phyloP scores from a whole-genome alignment of 495 filamentous ascomycete species.

The Penicillium diatomitis region DNA sequence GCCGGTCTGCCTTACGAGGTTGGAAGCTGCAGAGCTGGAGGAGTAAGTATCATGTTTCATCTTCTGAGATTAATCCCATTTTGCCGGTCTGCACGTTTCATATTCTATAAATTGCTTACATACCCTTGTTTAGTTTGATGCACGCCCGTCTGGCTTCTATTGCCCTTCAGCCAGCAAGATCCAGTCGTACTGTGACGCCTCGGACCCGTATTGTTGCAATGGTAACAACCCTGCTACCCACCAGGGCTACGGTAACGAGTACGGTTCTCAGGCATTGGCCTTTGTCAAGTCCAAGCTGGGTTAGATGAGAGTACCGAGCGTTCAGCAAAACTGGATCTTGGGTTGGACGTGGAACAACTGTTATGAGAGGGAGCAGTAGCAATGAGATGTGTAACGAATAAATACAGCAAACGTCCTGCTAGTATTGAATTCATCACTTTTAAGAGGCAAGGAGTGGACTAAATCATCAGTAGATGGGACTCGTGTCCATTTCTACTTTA shows the following conservation, averaged over 20 bases:
- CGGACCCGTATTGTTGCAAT: conserved; percentile 58
- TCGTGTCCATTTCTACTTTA: no score
- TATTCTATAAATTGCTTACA: background rate
- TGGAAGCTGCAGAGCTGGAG: conserved; percentile 45
- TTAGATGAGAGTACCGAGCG: background rate
- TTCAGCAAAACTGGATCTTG: no score
- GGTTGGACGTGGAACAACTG: no score
- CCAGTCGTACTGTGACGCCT: conserved; percentile 51
- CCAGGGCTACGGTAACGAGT: conserved; percentile 49
- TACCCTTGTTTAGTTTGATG: conserved; percentile 35
- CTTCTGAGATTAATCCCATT: background rate
- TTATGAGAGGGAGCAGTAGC: no score
- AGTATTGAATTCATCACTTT: no score
- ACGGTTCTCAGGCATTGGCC: conserved; percentile 45
- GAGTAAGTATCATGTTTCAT: conserved; percentile 35
- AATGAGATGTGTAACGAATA: no score
- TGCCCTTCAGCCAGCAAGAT: conserved; percentile 47
- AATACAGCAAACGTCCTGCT: no score
- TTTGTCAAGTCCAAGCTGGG: conserved; percentile 44
- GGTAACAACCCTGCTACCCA: conserved; percentile 48
- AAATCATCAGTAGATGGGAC: no score
- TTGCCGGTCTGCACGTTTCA: background rate
- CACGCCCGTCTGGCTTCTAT: conserved; percentile 44
- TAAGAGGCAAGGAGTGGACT: no score
- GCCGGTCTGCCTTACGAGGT: conserved; percentile 50